These are phyloP conservation scores for Immersiella caudata DNA, from an alignment of 495 filamentous ascomycete genomes.

Conservation along the genomic window DNA sequence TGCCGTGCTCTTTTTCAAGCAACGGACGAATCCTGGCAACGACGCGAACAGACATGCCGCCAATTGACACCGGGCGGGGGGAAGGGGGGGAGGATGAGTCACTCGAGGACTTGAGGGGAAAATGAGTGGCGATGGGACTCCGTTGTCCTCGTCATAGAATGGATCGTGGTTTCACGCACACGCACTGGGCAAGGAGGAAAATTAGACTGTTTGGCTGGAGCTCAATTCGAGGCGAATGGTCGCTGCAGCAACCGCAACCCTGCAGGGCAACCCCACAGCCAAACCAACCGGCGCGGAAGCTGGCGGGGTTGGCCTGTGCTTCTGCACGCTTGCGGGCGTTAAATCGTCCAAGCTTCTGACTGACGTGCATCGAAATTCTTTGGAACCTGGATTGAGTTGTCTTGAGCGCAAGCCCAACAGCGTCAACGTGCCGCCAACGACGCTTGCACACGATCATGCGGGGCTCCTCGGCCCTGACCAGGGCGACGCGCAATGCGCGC, in stretches of 20 bases:
- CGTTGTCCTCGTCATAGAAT: not conserved
- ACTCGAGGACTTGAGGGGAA: conserved; percentile 1
- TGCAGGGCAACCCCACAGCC: not conserved
- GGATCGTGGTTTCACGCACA: conserved; percentile 2
- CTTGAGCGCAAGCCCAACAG: not conserved
- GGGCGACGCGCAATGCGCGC: conserved; percentile 27
- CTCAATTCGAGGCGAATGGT: conserved; percentile 5
- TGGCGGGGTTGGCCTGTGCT: conserved; percentile 5
- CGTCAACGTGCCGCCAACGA: conserved; percentile 12
- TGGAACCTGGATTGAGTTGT: conserved; percentile 4
- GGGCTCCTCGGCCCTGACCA: conserved; percentile 31
- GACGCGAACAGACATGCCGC: conserved; percentile 71
- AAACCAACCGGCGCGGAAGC: not conserved
- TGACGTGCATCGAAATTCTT: conserved; percentile 3
- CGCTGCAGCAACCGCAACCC: conserved; percentile 10
- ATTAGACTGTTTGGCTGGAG: conserved; percentile 4
- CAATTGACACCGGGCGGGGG: conserved; percentile 13
- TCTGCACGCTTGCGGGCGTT: conserved; percentile 2
- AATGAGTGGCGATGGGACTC: conserved; percentile 20
- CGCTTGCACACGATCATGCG: conserved; percentile 32
- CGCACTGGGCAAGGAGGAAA: conserved; percentile 2
- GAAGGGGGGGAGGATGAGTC: conserved; percentile 9
- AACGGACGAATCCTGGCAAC: conserved; percentile 89
- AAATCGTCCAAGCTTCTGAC: conserved; percentile 1
- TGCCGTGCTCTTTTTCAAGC: conserved; percentile 76